Base-by-base conservation (phyloP, 2,329 filamentous ascomycete species). In the Neonectria ditissima region DNA sequence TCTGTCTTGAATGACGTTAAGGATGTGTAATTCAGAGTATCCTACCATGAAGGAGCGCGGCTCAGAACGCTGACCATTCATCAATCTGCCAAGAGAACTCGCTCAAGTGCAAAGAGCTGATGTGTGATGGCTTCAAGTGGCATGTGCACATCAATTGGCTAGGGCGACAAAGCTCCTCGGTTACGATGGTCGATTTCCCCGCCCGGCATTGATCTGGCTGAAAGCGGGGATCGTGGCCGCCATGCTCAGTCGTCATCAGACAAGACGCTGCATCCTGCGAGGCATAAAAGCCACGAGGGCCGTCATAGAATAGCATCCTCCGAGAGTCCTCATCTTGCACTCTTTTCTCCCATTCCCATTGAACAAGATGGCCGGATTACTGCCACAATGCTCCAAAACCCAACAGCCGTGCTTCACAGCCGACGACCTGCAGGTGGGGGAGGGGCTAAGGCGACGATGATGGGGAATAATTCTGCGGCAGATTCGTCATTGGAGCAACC, bases 361-460 rank as follows among this genome's bases (percentile, higher is more conserved):
- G 8, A 26, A 6, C 34, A 14, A 37, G 14, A 22, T 32, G 20
- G 28, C 9, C 39, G 13, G 8, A 7, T 39, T 34, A 18, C 24
- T n/a, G 62, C 60, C 67, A 59, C 56, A 45, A 53, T 30, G 34
- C 67, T 62, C 71, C 34, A n/a, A 14, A n/a, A 5, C 34, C n/a
- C 34, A 73, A 73, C 67, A 71, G 71, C 71, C 71, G 71, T 72
- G 67, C 62, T 65, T 53, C 54, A 62, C 48, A 73, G 65, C 71
- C 71, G 71, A 71, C 56, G 71, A 69, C 65, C 62, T 65, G 67
- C 67, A 63, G 51, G 71, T 65, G 71, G 64, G 65, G 68, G 67
- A 70, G 69, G 66, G 71, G 71, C 64, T 45, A 50, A 44, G 48
- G 58, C 47, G 52, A 48, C 55, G 45, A 52, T 44, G 47, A 71